Conservation (phyloP, 169 alveolate species). For the Plasmodium malariae region DNA sequence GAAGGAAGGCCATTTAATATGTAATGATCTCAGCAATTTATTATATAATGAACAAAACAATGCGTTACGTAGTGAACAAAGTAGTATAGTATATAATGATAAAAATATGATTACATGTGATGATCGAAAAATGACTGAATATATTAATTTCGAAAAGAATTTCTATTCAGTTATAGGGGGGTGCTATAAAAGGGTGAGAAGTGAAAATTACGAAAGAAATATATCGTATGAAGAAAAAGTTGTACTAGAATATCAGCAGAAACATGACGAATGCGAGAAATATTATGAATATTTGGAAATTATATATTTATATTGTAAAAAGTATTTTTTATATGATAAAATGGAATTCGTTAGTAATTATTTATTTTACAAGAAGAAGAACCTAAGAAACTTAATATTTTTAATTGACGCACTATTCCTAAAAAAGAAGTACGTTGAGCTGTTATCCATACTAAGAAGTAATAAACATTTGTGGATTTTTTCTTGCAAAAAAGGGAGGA, state of each 20-base stretch:
- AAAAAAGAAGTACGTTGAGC: slow-evolving; percentile 35
- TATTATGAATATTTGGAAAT: slow-evolving; percentile 31
- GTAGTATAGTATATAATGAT: neutral
- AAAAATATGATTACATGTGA: neutral
- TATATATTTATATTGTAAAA: slow-evolving; percentile 35
- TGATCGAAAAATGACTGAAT: neutral
- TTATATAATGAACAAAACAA: neutral
- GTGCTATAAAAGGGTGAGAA: slow-evolving; percentile 10
- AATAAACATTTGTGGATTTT: slow-evolving; percentile 33
- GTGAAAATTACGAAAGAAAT: slow-evolving; percentile 24
- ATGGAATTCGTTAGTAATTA: slow-evolving; percentile 60
- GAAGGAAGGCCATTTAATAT: no score
- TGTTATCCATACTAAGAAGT: slow-evolving; percentile 11
- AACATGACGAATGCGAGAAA: neutral
- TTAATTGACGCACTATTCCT: slow-evolving; percentile 58
- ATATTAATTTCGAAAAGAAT: neutral
- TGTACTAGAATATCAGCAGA: neutral
- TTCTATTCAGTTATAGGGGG: neutral
- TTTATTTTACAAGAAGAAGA: slow-evolving; percentile 29
- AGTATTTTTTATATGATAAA: slow-evolving; percentile 49
- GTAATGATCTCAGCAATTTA: no score
- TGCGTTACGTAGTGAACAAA: neutral
- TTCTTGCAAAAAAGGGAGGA: slow-evolving; percentile 6
- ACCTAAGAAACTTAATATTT: slow-evolving; percentile 42
- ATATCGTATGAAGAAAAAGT: slow-evolving; percentile 16